These are phyloP conservation scores for Massarina eburnea DNA, from an alignment of 2,329 filamentous ascomycete genomes.

Conservation along the genomic window DNA sequence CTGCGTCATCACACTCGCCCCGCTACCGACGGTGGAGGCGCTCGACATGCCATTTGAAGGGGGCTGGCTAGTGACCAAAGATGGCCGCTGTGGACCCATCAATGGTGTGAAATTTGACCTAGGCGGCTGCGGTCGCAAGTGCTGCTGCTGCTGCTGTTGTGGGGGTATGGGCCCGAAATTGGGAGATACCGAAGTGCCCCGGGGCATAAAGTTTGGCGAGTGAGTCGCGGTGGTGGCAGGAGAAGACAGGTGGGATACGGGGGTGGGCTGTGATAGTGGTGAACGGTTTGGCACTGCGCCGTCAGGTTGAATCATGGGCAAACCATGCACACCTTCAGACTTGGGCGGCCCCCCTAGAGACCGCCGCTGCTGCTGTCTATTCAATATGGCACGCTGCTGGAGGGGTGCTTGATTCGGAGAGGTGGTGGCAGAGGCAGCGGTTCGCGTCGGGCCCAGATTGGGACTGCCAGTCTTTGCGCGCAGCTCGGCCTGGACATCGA, in stretches of 20 bases:
- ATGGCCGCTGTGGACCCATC: constrained; percentile 43
- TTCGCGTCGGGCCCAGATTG: constrained; percentile 66
- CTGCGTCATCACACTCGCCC: constrained; percentile 38
- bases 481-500: constrained; percentile 95
- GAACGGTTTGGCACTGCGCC: constrained; percentile 55
- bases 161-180: constrained; percentile 56
- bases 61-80: constrained; percentile 39
- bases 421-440: constrained; percentile 56
- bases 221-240: constrained; percentile 59
- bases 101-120: constrained; percentile 51
- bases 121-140: constrained; percentile 49
- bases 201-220: constrained; percentile 63
- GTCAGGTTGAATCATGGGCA: constrained; percentile 45
- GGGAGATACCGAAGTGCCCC: constrained; percentile 62
- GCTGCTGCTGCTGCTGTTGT: constrained; percentile 55
- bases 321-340: constrained; percentile 54
- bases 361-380: constrained; percentile 72
- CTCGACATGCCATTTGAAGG: constrained; percentile 40
- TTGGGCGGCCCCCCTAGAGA: constrained; percentile 77
- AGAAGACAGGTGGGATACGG: constrained; percentile 76
- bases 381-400: constrained; percentile 78
- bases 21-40: constrained; percentile 40
- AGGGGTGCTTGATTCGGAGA: constrained; percentile 63
- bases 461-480: constrained; percentile 90
- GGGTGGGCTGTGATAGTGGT: constrained; percentile 77